Evolutionary conservation across 768 basidiomycete species (phyloP).

Genomic region (Coprinopsis cinerea): DNA sequence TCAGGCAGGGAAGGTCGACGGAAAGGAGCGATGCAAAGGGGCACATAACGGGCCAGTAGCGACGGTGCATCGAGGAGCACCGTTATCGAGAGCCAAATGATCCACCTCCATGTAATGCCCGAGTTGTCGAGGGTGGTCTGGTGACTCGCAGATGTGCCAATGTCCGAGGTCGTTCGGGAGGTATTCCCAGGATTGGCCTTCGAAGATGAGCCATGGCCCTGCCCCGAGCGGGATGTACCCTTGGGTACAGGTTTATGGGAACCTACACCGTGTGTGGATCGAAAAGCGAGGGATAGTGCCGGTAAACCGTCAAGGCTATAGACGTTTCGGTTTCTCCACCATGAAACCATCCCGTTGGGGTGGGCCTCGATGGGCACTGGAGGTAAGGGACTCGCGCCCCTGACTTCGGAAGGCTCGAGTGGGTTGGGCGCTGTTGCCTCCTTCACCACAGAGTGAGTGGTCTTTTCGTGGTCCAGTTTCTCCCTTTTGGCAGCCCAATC

Average conservation of each 20-base stretch:
- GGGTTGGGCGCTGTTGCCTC: slow-evolving; percentile 1
- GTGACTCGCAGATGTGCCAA: not conserved
- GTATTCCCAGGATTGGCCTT: not conserved
- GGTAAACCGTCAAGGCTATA: slow-evolving; percentile 54
- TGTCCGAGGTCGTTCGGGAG: slow-evolving; percentile 1
- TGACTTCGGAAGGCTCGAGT: not conserved
- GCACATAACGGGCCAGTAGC: not conserved
- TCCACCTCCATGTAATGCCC: not conserved
- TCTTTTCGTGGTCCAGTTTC: slow-evolving; percentile 30
- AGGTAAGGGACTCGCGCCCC: not conserved
- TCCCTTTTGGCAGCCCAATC: slow-evolving; percentile 42
- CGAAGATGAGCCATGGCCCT: not conserved
- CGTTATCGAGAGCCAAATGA: not conserved
- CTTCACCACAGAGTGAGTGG: slow-evolving; percentile 1
- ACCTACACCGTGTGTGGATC: slow-evolving; percentile 1
- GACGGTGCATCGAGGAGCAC: not conserved
- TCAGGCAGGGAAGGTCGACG: not conserved
- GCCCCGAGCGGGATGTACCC: not conserved
- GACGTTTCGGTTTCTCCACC: slow-evolving; percentile 48
- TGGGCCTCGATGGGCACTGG: slow-evolving; percentile 8
- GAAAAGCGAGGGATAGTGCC: slow-evolving; percentile 30
- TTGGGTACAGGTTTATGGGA: slow-evolving; percentile 7
- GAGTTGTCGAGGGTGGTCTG: not conserved
- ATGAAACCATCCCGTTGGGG: slow-evolving; percentile 44
- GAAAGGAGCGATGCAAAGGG: not conserved